Percentiles rank a stretch among this genome's conserved stretches.
phyloP scores from a whole-genome alignment of 345 rosid genomes.

The Carallia brachiata region DNA sequence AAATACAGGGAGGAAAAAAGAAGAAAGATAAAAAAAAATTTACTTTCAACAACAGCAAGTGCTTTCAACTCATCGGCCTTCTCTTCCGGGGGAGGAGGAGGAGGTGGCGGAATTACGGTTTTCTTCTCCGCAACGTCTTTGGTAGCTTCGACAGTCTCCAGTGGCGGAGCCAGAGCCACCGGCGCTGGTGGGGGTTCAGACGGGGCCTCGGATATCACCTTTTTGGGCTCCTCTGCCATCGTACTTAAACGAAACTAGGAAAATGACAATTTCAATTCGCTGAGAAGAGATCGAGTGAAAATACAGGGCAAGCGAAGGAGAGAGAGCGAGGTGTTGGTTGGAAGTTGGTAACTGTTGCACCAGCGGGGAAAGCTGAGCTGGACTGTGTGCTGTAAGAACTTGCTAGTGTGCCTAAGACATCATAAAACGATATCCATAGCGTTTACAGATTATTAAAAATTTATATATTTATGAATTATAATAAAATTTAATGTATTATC shows the following conservation, averaged over 20 bases:
- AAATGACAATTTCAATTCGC: not conserved
- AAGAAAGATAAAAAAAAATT: not conserved
- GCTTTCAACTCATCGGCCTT: slow-evolving; percentile 36
- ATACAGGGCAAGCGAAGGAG: not conserved
- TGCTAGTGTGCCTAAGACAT: not conserved
- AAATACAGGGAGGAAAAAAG: too few species aligned
- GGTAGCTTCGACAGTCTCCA: slow-evolving; percentile 8
- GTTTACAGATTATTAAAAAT: too few species aligned
- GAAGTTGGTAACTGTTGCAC: not conserved
- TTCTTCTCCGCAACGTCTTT: slow-evolving; percentile 42
- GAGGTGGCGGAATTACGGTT: slow-evolving; percentile 30
- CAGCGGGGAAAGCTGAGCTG: not conserved
- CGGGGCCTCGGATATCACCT: slow-evolving; percentile 27
- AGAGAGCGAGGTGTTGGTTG: not conserved
- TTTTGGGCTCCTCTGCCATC: slow-evolving; percentile 15
- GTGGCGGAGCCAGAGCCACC: slow-evolving; percentile 19
- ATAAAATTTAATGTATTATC: too few species aligned
- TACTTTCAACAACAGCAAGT: slow-evolving; percentile 54
- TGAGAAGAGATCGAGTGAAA: not conserved
- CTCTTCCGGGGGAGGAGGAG: slow-evolving; percentile 33
- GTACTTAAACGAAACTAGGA: not conserved
- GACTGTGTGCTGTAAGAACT: not conserved
- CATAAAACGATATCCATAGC: too few species aligned
- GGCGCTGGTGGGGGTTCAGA: slow-evolving; percentile 12
- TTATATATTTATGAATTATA: too few species aligned